Conservation (phyloP, 768 basidiomycete genomes). For the Leccinum subgranulosum region DNA sequence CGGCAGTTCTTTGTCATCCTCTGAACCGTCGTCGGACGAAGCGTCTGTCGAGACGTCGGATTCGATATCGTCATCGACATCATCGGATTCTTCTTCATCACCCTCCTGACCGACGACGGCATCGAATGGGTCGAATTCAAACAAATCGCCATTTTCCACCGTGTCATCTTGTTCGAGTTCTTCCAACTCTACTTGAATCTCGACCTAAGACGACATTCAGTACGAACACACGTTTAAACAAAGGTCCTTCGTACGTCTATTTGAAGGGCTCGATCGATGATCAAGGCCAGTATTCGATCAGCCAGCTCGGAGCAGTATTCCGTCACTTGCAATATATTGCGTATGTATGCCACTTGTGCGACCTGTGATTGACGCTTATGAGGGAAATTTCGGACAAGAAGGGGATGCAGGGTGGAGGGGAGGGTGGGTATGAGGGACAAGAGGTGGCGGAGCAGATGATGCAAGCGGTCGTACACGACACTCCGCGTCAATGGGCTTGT, state of each 20-base stretch:
- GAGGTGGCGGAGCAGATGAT: conserved; percentile 83
- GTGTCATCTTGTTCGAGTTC: conserved; percentile 73
- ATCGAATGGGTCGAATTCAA: conserved; percentile 85
- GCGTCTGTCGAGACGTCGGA: conserved; percentile 63
- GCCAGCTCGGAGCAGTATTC: conserved; percentile 86
- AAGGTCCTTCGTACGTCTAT: conserved; percentile 71
- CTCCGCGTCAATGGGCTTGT: conserved; percentile 73
- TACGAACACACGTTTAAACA: neutral
- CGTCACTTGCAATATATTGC: conserved; percentile 79
- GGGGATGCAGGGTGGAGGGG: conserved; percentile 79
- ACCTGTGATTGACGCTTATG: conserved; percentile 85
- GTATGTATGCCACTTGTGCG: conserved; percentile 84
- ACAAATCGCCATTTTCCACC: conserved; percentile 53
- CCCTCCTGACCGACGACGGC: conserved; percentile 75
- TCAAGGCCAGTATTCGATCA: conserved; percentile 79
- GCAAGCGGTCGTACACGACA: conserved; percentile 81
- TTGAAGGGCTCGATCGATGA: conserved; percentile 91
- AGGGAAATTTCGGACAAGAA: conserved; percentile 84
- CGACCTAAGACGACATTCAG: conserved; percentile 56
- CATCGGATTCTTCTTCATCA: conserved; percentile 55
- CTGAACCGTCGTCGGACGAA: conserved; percentile 66
- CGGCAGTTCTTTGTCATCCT: conserved; percentile 37
- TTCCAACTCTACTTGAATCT: conserved; percentile 95
- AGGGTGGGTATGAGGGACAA: conserved; percentile 89
- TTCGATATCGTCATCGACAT: conserved; percentile 49